Percentiles rank a stretch among this genome's conserved stretches.
Conservation (phyloP, 2,329 filamentous ascomycete genomes). For the Didymella keratinophila region DNA sequence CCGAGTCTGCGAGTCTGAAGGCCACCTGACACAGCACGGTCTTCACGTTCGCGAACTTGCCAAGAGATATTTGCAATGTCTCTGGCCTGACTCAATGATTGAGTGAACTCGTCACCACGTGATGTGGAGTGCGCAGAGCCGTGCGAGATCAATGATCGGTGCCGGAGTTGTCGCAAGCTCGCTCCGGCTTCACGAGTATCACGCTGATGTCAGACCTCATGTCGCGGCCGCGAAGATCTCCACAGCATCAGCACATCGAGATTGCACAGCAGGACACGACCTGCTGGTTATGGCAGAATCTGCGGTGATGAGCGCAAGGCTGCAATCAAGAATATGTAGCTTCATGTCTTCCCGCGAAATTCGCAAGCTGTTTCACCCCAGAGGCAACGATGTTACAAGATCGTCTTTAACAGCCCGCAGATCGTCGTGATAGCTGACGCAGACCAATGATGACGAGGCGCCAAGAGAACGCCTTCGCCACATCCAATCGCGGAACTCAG, state of each 20-base stretch:
- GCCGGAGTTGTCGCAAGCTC: slow-evolving; percentile 10
- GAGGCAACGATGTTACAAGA: slow-evolving; percentile 23
- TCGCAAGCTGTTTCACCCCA: slow-evolving; percentile 20
- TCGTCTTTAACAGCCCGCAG: slow-evolving; percentile 14
- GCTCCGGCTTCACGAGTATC: background rate
- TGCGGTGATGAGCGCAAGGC: slow-evolving; percentile 8
- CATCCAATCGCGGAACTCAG: slow-evolving; percentile 6
- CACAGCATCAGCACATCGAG: background rate
- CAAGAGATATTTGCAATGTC: background rate
- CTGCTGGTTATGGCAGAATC: slow-evolving; percentile 5
- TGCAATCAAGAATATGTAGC: background rate
- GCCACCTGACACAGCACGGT: slow-evolving; percentile 9
- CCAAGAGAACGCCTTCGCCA: slow-evolving; percentile 17
- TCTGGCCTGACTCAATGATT: background rate
- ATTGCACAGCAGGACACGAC: background rate
- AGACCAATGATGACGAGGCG: slow-evolving; percentile 19
- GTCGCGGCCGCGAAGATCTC: background rate
- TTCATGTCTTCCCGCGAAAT: slow-evolving; percentile 1
- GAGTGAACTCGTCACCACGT: slow-evolving; percentile 5
- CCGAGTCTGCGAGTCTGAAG: background rate
- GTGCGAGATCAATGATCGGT: background rate
- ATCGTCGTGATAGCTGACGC: slow-evolving; percentile 13
- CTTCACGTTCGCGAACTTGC: background rate
- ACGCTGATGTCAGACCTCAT: slow-evolving; percentile 9
- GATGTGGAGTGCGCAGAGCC: slow-evolving; percentile 7